Evolutionary conservation across 2,329 filamentous ascomycete species (phyloP).

Genomic region (Fusarium sarcochroum): DNA sequence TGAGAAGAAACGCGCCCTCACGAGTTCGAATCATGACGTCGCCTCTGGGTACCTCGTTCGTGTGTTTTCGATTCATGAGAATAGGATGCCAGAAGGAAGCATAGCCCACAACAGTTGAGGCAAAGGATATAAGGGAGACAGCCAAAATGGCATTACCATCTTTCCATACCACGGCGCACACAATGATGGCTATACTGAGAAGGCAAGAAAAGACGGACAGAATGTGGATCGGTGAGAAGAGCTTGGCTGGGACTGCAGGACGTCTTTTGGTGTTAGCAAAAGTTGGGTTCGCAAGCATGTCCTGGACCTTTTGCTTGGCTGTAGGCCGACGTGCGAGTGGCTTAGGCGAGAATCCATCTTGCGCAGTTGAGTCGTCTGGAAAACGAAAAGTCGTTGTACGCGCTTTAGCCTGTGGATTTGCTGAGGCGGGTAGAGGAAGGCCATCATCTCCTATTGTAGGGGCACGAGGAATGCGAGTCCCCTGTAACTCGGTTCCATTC

Average conservation of each 20-base stretch:
- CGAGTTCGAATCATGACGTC: constrained; percentile 74
- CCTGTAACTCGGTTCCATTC: constrained; percentile 5
- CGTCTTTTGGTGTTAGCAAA: constrained; percentile 55
- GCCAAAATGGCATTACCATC: constrained; percentile 58
- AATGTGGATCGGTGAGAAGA: constrained; percentile 67
- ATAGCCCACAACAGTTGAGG: constrained; percentile 68
- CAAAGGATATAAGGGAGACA: constrained; percentile 65
- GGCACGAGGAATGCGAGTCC: constrained; percentile 17
- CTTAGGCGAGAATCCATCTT: constrained; percentile 20
- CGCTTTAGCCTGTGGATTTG: constrained; percentile 4
- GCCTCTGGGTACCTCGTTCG: constrained; percentile 64
- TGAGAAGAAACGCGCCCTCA: constrained; percentile 70
- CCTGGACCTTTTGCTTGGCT: constrained; percentile 58
- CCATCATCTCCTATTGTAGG: constrained; percentile 32
- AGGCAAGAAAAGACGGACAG: constrained; percentile 66
- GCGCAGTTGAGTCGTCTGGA: not conserved
- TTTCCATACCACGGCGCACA: constrained; percentile 57
- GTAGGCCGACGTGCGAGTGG: constrained; percentile 52
- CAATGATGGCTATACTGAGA: constrained; percentile 63
- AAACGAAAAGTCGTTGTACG: constrained; percentile 24
- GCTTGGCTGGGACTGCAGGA: constrained; percentile 63
- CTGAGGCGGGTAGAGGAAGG: constrained; percentile 21
- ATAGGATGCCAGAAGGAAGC: constrained; percentile 71
- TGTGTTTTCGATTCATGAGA: constrained; percentile 65
- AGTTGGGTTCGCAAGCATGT: constrained; percentile 60